These are phyloP conservation scores for Ambrosia trifida DNA, from an alignment of 129 eudicot genomes.

Conservation along the genomic window DNA sequence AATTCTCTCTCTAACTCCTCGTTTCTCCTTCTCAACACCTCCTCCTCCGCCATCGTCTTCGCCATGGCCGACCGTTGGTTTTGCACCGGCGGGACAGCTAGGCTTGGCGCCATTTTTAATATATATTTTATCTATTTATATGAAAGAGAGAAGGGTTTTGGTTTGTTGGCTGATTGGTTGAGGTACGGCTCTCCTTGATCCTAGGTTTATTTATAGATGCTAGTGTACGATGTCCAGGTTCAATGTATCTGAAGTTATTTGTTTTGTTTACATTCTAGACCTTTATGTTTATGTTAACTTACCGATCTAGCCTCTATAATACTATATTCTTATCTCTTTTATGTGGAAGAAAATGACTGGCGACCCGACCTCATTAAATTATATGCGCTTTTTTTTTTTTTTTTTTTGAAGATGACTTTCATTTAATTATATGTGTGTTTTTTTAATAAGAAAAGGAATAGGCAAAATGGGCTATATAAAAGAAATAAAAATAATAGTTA, in stretches of 20 bases:
- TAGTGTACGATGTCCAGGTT: constrained; percentile 24
- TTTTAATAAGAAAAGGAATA: too few species aligned
- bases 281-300: background rate
- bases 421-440: too few species aligned
- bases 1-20: constrained; percentile 72
- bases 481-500: too few species aligned
- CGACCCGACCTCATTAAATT: too few species aligned
- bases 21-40: constrained; percentile 51
- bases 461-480: too few species aligned
- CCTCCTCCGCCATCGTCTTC: constrained; percentile 31
- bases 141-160: background rate
- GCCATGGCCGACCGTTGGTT: constrained; percentile 9
- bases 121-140: background rate
- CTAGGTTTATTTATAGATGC: constrained; percentile 17
- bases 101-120: constrained; percentile 17
- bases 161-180: constrained; percentile 4
- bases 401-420: too few species aligned
- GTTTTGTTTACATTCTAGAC: background rate
- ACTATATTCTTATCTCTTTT: background rate
- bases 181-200: background rate
- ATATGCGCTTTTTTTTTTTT: too few species aligned
- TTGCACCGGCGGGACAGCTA: constrained; percentile 12
- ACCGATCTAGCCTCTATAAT: background rate
- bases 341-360: background rate
- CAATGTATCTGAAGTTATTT: constrained; percentile 19